phyloP scores from a whole-genome alignment of 192 early-diverging fungal genomes.

The Coemansia sp. region DNA sequence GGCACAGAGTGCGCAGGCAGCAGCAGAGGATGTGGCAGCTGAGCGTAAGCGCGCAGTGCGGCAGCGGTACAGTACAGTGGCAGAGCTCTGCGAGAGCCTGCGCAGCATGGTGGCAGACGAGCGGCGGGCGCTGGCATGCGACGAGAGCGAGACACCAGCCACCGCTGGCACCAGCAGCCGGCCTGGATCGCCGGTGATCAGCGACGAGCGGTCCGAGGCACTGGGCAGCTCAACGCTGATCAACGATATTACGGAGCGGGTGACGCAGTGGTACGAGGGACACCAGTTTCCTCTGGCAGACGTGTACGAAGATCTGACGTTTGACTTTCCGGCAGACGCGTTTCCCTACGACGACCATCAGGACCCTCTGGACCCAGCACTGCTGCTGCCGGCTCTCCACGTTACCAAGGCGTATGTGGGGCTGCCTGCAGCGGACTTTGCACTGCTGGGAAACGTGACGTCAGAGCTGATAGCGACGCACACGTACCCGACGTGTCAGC shows the following conservation, averaged over 20 bases:
- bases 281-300: slow-evolving; percentile 53
- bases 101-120: slow-evolving; percentile 31
- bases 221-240: slow-evolving; percentile 19
- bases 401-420: slow-evolving; percentile 64
- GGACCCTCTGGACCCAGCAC: slow-evolving; percentile 61
- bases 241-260: slow-evolving; percentile 38
- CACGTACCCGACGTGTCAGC: slow-evolving; percentile 67
- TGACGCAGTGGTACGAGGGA: slow-evolving; percentile 50
- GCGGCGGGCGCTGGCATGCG: slow-evolving; percentile 15
- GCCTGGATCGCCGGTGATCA: background rate
- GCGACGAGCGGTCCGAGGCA: background rate
- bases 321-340: slow-evolving; percentile 47
- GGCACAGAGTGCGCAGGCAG: background rate
- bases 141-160: background rate
- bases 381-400: slow-evolving; percentile 64
- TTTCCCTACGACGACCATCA: slow-evolving; percentile 56
- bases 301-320: slow-evolving; percentile 54
- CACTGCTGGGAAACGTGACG: slow-evolving; percentile 65
- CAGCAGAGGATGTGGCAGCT: background rate
- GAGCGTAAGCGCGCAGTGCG: slow-evolving; percentile 48
- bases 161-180: background rate
- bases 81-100: slow-evolving; percentile 40
- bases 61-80: slow-evolving; percentile 27
- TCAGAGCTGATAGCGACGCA: slow-evolving; percentile 67
- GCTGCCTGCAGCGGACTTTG: slow-evolving; percentile 61